phyloP scores from a whole-genome alignment of 2,329 filamentous ascomycete genomes.

The Aspergillus awamori region DNA sequence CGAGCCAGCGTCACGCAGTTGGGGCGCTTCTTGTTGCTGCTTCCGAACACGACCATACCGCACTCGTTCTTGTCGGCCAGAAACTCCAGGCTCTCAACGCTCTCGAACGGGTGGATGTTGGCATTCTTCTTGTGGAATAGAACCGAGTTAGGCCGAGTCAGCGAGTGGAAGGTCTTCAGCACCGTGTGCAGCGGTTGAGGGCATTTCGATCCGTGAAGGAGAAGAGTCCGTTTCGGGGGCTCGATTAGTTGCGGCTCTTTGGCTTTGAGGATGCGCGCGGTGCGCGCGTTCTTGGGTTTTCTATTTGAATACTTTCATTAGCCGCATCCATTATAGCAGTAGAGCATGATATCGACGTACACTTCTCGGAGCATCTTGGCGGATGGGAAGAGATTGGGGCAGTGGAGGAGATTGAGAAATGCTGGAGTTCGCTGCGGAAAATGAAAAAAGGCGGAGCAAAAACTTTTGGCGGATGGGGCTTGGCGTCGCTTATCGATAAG shows the following conservation, averaged over 20 bases:
- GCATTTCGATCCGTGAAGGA: constrained; percentile 84
- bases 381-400: neutral
- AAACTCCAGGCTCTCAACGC: constrained; percentile 84
- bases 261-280: constrained; percentile 92
- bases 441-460: constrained; percentile 36
- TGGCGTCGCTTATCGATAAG: constrained; percentile 45
- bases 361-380: constrained; percentile 49
- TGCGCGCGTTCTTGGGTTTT: constrained; percentile 80
- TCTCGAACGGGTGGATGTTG: constrained; percentile 87
- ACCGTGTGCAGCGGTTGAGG: constrained; percentile 82
- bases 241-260: constrained; percentile 86
- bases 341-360: constrained; percentile 30
- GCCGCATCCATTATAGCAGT: neutral
- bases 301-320: constrained; percentile 37
- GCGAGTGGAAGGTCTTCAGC: constrained; percentile 78
- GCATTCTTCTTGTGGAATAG: constrained; percentile 97
- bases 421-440: constrained; percentile 18
- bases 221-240: constrained; percentile 85
- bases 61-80: constrained; percentile 96
- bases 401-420: constrained; percentile 1
- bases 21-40: constrained; percentile 91
- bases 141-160: constrained; percentile 82
- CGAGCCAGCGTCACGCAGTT: constrained; percentile 82
- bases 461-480: constrained; percentile 42
- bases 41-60: constrained; percentile 79